These are phyloP conservation scores for Willaertia magna DNA, from an alignment of 208 protist genomes.

Conservation along the genomic window DNA sequence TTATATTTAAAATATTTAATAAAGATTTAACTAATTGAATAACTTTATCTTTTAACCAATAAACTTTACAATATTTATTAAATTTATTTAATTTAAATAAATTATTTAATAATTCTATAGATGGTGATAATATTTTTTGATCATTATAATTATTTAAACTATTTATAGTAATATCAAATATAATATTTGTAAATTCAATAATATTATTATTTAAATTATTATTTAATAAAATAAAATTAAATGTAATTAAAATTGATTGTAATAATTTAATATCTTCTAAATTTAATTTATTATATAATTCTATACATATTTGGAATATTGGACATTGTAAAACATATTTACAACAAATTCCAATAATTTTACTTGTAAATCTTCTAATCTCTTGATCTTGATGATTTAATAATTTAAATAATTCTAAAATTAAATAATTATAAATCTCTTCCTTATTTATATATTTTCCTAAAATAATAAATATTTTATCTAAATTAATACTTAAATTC, in stretches of 20 bases:
- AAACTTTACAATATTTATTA: constrained; percentile 3
- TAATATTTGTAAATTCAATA: neutral
- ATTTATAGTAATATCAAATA: neutral
- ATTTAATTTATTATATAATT: too few relatives aligned
- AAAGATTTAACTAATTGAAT: neutral
- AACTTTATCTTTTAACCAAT: neutral
- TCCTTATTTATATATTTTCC: neutral
- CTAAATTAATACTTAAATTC: neutral
- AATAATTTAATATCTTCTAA: too few relatives aligned
- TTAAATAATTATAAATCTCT: neutral
- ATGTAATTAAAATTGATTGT: too few relatives aligned
- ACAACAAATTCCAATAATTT: neutral
- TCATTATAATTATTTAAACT: neutral
- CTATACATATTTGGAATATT: neutral
- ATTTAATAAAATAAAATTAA: too few relatives aligned
- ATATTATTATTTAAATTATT: neutral
- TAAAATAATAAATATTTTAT: neutral
- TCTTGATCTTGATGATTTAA: neutral
- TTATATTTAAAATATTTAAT: neutral
- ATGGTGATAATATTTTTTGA: constrained; percentile 2
- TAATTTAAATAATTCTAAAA: neutral
- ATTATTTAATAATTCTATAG: neutral
- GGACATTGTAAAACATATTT: neutral
- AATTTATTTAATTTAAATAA: neutral
- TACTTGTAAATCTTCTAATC: neutral